Conservation (phyloP, 139 green algal species). For the Volvox reticuliferus region DNA sequence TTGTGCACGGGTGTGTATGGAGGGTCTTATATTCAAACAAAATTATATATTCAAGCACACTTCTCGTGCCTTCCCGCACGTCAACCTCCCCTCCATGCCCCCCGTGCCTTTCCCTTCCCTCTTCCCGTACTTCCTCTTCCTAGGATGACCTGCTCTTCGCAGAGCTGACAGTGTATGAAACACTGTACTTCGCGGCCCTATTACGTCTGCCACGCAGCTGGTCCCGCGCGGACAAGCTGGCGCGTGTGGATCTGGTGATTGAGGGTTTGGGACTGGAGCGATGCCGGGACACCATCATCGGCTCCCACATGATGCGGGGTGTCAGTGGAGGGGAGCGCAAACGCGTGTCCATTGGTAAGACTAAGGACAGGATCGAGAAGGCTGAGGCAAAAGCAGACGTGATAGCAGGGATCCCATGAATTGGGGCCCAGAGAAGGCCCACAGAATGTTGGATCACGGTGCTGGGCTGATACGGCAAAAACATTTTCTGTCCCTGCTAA, state of each 20-base stretch:
- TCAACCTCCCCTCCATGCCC: background rate
- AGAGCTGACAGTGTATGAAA: slow-evolving; percentile 85
- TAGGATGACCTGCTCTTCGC: slow-evolving; percentile 94
- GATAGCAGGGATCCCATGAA: too few species aligned
- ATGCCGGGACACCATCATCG: slow-evolving; percentile 93
- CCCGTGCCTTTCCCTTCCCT: background rate
- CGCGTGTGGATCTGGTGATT: slow-evolving; percentile 82
- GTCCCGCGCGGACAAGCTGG: slow-evolving; percentile 69
- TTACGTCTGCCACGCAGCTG: slow-evolving; percentile 85
- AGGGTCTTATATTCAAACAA: too few species aligned
- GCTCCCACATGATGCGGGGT: slow-evolving; percentile 57
- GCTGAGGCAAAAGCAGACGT: too few species aligned
- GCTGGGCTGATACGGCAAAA: too few species aligned
- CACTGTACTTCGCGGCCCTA: slow-evolving; percentile 85
- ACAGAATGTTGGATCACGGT: too few species aligned
- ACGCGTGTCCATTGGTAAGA: slow-evolving; percentile 80
- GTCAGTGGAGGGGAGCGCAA: slow-evolving; percentile 93
- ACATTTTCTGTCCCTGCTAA: too few species aligned
- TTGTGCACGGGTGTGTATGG: too few species aligned
- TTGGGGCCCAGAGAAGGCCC: too few species aligned
- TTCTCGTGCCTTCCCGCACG: too few species aligned
- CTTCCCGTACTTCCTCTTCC: background rate
- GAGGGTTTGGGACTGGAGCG: slow-evolving; percentile 76
- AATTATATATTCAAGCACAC: too few species aligned
- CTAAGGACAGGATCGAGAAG: too few species aligned